A percentile compares a stretch with the other conserved stretches of the same genome.
These are phyloP conservation scores for Bremia lactucae DNA, from an alignment of 352 stramenopile species.

Conservation along the genomic window DNA sequence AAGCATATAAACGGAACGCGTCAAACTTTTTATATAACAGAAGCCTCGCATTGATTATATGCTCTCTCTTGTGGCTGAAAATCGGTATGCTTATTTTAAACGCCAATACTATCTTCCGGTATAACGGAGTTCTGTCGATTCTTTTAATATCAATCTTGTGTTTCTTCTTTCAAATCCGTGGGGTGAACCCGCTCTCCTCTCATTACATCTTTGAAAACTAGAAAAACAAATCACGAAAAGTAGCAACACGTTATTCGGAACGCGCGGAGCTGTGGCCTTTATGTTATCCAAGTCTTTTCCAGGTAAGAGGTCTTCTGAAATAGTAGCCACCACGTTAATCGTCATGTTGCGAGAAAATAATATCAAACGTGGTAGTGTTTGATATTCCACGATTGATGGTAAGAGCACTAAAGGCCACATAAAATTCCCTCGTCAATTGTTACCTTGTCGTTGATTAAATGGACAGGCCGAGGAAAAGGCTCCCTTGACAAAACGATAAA, in stretches of 20 bases:
- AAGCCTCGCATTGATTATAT: constrained; percentile 22
- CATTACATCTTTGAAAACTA: constrained; percentile 55
- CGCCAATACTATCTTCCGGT: constrained; percentile 53
- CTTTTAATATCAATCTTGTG: constrained; percentile 80
- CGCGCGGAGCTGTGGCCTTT: constrained; percentile 88
- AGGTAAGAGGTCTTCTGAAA: constrained; percentile 69
- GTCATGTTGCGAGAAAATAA: constrained; percentile 90
- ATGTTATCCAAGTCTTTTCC: constrained; percentile 87
- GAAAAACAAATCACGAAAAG: constrained; percentile 55
- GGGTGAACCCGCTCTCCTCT: constrained; percentile 86
- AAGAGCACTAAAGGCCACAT: constrained; percentile 7
- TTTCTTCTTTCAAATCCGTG: constrained; percentile 66
- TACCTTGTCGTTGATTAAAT: constrained; percentile 10
- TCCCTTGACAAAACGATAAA: constrained; percentile 67
- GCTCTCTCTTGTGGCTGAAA: constrained; percentile 87
- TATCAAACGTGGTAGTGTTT: constrained; percentile 82
- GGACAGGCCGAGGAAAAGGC: constrained; percentile 56
- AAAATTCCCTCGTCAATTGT: constrained; percentile 1
- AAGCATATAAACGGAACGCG: constrained; percentile 6
- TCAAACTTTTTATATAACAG: background rate
- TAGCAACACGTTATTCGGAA: constrained; percentile 93
- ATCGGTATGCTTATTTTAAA: constrained; percentile 45
- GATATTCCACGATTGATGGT: constrained; percentile 82
- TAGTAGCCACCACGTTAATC: constrained; percentile 86
- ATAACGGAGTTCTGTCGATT: constrained; percentile 69